Percentiles rank a stretch among this genome's conserved stretches.
Conservation (phyloP, 495 filamentous ascomycete species). For the Lichenothelia convexa region DNA sequence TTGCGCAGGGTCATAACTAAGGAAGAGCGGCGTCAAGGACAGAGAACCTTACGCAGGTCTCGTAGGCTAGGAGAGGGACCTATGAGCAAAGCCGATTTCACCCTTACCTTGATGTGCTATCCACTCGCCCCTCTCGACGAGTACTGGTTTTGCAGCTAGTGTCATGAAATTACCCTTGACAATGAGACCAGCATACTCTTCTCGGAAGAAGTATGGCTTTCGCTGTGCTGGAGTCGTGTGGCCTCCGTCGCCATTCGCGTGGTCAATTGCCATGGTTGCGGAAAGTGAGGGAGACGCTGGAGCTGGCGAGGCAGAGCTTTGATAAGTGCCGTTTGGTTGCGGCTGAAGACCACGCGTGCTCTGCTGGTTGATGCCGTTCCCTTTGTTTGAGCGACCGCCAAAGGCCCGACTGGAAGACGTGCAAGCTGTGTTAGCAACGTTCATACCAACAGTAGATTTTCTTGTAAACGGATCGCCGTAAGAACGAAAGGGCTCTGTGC, state of each 20-base stretch:
- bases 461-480: too few species aligned
- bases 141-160: slow-evolving; percentile 69
- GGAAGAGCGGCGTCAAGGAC: too few species aligned
- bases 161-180: slow-evolving; percentile 96
- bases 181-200: slow-evolving; percentile 65
- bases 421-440: too few species aligned
- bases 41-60: too few species aligned
- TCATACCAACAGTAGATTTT: too few species aligned
- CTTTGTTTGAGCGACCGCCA: slow-evolving; percentile 14
- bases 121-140: slow-evolving; percentile 85
- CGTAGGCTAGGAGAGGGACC: neutral
- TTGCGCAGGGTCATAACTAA: too few species aligned
- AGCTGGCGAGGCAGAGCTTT: slow-evolving; percentile 12
- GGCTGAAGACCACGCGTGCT: slow-evolving; percentile 3
- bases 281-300: slow-evolving; percentile 14
- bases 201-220: slow-evolving; percentile 55
- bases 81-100: slow-evolving; percentile 2
- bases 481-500: too few species aligned
- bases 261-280: slow-evolving; percentile 1
- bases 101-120: slow-evolving; percentile 82
- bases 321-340: slow-evolving; percentile 7
- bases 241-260: slow-evolving; percentile 3
- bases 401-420: slow-evolving; percentile 16
- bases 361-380: slow-evolving; percentile 16
- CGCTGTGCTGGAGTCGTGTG: slow-evolving; percentile 5